Conservation (phyloP, 257 asterid species). For the Leptodermis oblonga region DNA sequence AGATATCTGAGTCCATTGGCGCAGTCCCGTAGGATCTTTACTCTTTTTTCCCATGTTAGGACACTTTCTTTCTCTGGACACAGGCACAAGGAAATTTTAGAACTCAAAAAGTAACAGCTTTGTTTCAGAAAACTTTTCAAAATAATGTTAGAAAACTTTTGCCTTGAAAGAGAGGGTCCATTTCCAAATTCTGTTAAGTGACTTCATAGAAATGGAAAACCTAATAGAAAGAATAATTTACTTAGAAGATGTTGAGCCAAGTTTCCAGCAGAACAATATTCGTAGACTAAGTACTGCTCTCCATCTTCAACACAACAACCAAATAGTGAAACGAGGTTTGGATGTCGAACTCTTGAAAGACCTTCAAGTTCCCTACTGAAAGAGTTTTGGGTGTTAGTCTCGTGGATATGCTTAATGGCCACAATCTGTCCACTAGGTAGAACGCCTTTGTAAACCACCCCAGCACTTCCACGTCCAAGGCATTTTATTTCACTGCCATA, state of each 20-base stretch:
- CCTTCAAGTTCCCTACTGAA: slow-evolving; percentile 61
- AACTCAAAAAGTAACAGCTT: neutral
- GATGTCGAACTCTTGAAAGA: slow-evolving; percentile 74
- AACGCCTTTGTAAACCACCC: slow-evolving; percentile 66
- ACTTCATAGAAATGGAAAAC: neutral
- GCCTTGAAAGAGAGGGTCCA: neutral
- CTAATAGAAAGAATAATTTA: slow-evolving; percentile 19
- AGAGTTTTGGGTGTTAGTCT: slow-evolving; percentile 60
- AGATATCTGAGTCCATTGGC: slow-evolving; percentile 73
- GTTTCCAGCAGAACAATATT: slow-evolving; percentile 70
- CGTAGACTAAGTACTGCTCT: slow-evolving; percentile 70
- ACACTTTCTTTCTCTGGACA: slow-evolving; percentile 52
- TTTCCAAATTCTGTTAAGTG: neutral
- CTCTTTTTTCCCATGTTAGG: slow-evolving; percentile 64
- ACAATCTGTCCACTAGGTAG: slow-evolving; percentile 81
- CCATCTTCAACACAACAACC: slow-evolving; percentile 75
- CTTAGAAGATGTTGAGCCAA: slow-evolving; percentile 67
- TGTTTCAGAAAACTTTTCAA: neutral
- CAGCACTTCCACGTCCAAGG: slow-evolving; percentile 86
- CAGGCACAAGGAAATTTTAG: neutral
- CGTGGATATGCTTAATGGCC: slow-evolving; percentile 67
- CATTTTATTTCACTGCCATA: slow-evolving; percentile 40
- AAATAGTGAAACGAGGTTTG: slow-evolving; percentile 66
- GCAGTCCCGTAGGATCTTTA: slow-evolving; percentile 65
- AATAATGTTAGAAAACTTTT: neutral